These are phyloP conservation scores for Gnomoniopsis smithogilvyi DNA, from an alignment of 2,329 filamentous ascomycete species.

Conservation along the genomic window DNA sequence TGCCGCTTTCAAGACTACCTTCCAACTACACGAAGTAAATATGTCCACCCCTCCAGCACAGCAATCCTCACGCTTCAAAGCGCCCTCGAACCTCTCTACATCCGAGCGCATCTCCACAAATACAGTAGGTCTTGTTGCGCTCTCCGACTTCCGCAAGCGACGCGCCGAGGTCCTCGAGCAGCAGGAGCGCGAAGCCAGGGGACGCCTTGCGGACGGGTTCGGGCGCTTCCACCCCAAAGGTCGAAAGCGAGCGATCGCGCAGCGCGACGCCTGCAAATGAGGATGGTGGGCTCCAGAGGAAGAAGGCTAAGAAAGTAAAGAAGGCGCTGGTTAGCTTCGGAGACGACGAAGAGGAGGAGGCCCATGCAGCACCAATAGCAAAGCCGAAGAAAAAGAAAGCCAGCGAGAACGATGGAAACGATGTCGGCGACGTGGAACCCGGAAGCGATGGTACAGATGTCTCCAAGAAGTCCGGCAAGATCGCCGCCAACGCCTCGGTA, in stretches of 20 bases:
- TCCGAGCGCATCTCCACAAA: constrained; percentile 80
- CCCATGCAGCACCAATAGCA: constrained; percentile 31
- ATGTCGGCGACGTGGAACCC: background rate
- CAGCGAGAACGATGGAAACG: constrained; percentile 21
- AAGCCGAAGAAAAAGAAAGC: constrained; percentile 7
- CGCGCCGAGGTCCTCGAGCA: constrained; percentile 91
- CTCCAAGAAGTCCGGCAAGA: constrained; percentile 38
- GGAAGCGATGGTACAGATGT: constrained; percentile 4
- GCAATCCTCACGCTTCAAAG: constrained; percentile 61
- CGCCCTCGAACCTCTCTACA: constrained; percentile 67
- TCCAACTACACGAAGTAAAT: background rate
- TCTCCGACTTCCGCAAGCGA: constrained; percentile 93
- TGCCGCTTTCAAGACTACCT: background rate
- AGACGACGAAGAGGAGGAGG: constrained; percentile 62
- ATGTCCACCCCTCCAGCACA: constrained; percentile 34
- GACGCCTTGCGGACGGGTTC: constrained; percentile 51
- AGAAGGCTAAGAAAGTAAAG: constrained; percentile 38
- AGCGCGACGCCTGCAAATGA: constrained; percentile 5
- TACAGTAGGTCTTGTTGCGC: constrained; percentile 85
- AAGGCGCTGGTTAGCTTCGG: constrained; percentile 60
- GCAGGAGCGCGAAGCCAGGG: constrained; percentile 76
- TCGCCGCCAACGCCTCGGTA: constrained; percentile 62
- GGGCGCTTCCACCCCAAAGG: constrained; percentile 35
- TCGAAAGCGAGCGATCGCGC: constrained; percentile 22
- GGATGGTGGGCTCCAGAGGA: constrained; percentile 20